Percentiles rank a stretch among this genome's conserved stretches.
Conservation (phyloP, 257 asterid genomes). For the Nicotiana tomentosiformis region DNA sequence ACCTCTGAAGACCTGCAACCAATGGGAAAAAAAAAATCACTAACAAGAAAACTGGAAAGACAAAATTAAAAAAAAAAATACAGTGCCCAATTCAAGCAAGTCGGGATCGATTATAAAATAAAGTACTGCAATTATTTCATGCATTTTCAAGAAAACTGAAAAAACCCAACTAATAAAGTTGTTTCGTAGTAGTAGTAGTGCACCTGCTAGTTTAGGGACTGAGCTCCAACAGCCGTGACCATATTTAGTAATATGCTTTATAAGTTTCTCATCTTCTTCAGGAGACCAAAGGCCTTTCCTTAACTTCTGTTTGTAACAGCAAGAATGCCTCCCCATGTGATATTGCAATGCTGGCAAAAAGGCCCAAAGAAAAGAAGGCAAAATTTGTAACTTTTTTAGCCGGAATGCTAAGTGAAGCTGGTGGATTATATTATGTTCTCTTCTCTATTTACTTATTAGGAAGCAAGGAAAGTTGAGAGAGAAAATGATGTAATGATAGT, state of each 20-base stretch:
- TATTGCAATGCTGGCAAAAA: slow-evolving; percentile 24
- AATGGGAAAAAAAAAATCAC: not conserved
- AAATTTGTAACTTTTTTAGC: not conserved
- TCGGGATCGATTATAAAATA: not conserved
- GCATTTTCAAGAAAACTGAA: not conserved
- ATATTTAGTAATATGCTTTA: slow-evolving; percentile 61
- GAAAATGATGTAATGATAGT: not conserved
- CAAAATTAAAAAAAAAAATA: not conserved
- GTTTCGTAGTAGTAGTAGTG: not conserved
- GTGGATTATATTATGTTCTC: not conserved
- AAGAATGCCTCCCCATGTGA: slow-evolving; percentile 89
- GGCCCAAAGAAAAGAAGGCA: not conserved
- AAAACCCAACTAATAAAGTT: not conserved
- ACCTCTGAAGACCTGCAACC: slow-evolving; percentile 58
- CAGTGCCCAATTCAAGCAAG: not conserved
- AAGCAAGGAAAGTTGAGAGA: not conserved
- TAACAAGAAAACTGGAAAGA: not conserved
- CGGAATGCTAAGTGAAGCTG: not conserved
- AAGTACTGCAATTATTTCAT: not conserved
- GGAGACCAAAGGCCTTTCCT: slow-evolving; percentile 99
- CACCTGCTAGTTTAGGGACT: slow-evolving; percentile 95
- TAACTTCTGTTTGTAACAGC: slow-evolving; percentile 80
- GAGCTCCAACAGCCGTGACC: slow-evolving; percentile 99
- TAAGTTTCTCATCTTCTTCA: slow-evolving; percentile 93
- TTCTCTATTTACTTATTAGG: slow-evolving; percentile 6